Percentiles rank a stretch among this genome's conserved stretches.
Evolutionary conservation across 2,329 filamentous ascomycete species (phyloP).

Genomic region (Colletotrichum salicis): DNA sequence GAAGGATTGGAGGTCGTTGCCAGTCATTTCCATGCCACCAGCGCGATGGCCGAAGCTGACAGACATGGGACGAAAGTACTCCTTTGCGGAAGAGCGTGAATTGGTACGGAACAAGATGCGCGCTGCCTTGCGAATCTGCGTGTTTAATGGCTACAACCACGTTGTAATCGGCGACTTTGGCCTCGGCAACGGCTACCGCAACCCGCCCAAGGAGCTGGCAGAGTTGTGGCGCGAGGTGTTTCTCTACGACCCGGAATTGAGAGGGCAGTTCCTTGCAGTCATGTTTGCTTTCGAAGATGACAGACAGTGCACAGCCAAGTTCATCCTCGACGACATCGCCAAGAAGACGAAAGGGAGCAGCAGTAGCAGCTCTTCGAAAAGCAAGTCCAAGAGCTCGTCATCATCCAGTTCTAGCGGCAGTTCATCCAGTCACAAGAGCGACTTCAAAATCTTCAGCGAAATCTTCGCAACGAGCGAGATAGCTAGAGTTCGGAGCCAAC

Average conservation of each 20-base stretch:
- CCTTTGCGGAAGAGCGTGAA: slow-evolving; percentile 76
- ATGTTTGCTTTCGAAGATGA: slow-evolving; percentile 73
- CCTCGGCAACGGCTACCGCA: slow-evolving; percentile 70
- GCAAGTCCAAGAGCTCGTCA: slow-evolving; percentile 47
- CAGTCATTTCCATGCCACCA: slow-evolving; percentile 79
- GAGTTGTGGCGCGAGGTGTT: slow-evolving; percentile 74
- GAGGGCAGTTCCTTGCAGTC: slow-evolving; percentile 69
- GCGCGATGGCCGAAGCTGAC: slow-evolving; percentile 79
- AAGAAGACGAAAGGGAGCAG: slow-evolving; percentile 55
- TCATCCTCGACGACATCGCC: slow-evolving; percentile 65
- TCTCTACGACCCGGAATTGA: slow-evolving; percentile 70
- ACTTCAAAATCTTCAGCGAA: slow-evolving; percentile 64
- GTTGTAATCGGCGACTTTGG: slow-evolving; percentile 74
- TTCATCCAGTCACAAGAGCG: slow-evolving; percentile 45
- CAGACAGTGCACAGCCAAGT: slow-evolving; percentile 61
- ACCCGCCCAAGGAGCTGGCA: slow-evolving; percentile 72
- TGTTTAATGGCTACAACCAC: slow-evolving; percentile 65
- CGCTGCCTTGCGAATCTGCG: slow-evolving; percentile 76
- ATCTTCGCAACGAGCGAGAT: slow-evolving; percentile 64
- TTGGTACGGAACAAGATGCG: slow-evolving; percentile 80
- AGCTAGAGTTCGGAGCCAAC: slow-evolving; percentile 59
- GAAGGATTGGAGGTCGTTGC: slow-evolving; percentile 66
- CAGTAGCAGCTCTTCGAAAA: slow-evolving; percentile 42
- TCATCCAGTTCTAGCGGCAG: slow-evolving; percentile 43
- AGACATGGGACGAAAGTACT: slow-evolving; percentile 73